Conservation (phyloP, 345 rosid species). For the Salix purpurea region DNA sequence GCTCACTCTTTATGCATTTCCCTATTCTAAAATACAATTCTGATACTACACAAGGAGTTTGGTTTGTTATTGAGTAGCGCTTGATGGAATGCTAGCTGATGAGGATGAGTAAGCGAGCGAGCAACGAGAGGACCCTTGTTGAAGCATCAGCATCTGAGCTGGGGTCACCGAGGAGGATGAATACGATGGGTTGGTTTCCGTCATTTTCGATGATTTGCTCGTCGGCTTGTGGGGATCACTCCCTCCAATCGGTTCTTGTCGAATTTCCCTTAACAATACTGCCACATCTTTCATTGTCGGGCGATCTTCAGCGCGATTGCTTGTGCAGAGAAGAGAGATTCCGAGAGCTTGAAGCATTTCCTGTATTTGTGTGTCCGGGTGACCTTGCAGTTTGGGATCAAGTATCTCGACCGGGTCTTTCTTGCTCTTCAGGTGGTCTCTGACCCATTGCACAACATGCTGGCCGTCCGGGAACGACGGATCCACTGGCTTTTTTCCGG, state of each 20-base stretch:
- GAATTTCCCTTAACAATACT: constrained; percentile 61
- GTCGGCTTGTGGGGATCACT: constrained; percentile 39
- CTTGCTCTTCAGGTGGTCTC: constrained; percentile 62
- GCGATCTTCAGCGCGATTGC: constrained; percentile 65
- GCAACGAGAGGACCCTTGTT: constrained; percentile 34
- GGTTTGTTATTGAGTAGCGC: constrained; percentile 13
- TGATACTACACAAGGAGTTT: neutral
- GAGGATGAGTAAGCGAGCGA: constrained; percentile 49
- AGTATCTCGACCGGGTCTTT: constrained; percentile 64
- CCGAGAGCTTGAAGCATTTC: constrained; percentile 88
- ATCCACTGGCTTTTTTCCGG: constrained; percentile 75
- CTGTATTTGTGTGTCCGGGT: constrained; percentile 59
- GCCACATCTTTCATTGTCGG: constrained; percentile 95
- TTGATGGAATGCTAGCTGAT: constrained; percentile 24
- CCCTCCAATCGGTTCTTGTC: constrained; percentile 35
- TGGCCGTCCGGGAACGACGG: constrained; percentile 63
- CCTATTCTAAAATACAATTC: neutral
- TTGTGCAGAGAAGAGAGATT: constrained; percentile 71
- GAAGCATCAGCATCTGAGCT: constrained; percentile 36
- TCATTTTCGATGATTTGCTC: constrained; percentile 17
- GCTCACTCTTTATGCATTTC: neutral
- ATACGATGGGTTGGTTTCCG: constrained; percentile 18
- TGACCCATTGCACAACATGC: constrained; percentile 76
- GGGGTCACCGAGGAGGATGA: constrained; percentile 50
- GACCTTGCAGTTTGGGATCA: constrained; percentile 63